Conservation (phyloP, 805 yeast genomes). For the Nakazawaea ambrosiae region DNA sequence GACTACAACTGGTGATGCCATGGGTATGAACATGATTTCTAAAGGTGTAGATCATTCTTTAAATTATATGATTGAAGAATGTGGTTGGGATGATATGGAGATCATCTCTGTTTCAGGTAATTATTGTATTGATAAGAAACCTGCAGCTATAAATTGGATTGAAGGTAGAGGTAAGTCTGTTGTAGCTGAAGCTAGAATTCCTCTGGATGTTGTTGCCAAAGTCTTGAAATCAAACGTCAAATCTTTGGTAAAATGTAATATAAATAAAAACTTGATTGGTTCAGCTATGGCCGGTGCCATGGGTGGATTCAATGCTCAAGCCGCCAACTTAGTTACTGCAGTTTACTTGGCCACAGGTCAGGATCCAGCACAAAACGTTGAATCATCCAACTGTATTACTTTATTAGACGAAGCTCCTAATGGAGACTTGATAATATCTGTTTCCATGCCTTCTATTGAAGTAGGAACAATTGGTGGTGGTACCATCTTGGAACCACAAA, state of each 20-base stretch:
- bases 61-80: constrained; percentile 75
- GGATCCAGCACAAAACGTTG: constrained; percentile 99
- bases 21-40: constrained; percentile 99
- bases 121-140: constrained; percentile 95
- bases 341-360: constrained; percentile 94
- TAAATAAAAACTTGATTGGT: constrained; percentile 86
- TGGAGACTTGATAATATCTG: constrained; percentile 85
- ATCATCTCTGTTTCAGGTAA: constrained; percentile 93
- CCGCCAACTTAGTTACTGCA: constrained; percentile 94
- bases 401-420: constrained; percentile 69
- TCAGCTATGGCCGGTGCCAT: constrained; percentile 98
- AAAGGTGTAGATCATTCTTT: constrained; percentile 92
- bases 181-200: constrained; percentile 92
- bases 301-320: constrained; percentile 98
- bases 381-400: constrained; percentile 95
- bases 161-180: constrained; percentile 98
- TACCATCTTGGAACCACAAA: constrained; percentile 94
- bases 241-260: constrained; percentile 84
- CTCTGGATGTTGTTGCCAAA: constrained; percentile 68
- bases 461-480: constrained; percentile 99
- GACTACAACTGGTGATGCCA: constrained; percentile 99
- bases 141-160: constrained; percentile 98
- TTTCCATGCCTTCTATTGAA: constrained; percentile 99
- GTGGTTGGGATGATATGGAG: constrained; percentile 92
- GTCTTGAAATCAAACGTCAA: constrained; percentile 90